Base-by-base conservation (phyloP, 257 asterid genomes). In the Solanum chilense region DNA sequence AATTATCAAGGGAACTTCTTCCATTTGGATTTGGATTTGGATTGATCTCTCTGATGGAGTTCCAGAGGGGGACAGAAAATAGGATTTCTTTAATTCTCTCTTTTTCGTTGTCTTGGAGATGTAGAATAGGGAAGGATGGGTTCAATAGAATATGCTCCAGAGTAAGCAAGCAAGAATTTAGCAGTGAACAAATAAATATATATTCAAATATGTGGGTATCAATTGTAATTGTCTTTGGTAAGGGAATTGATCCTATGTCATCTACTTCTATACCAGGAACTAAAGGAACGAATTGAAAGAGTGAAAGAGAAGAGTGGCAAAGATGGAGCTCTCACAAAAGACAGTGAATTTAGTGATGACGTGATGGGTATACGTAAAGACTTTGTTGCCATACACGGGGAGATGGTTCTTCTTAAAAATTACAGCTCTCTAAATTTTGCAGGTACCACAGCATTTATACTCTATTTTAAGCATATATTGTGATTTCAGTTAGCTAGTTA, bases 341-440 rank as follows among this genome's bases (percentile, higher is more conserved):
- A 92, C 86, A 85, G 91, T 86, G 98, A 93, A 88, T 94, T 94
- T 86, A 92, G 94, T 27, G 93, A 92, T 87, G 95, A 92, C 87
- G 92, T 91, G 94, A 93, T 93, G 91, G 91, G 88, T 82, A 93
- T 96, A 88, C 96, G 97, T 41, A 93, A 88, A 91, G 98, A 96
- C 90, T 93, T 94, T 74, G 99, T 97, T 39, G 86, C 93, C 76
- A 96, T 96, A 85, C 99, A 96, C 69, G 99, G 99, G 21, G 98
- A 97, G 91, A 96, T 96, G 98, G 93, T 97, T 88, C 98, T 97
- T 86, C 95, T 97, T 5, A 93, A 96, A 89, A 95, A 91, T 88
- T 97, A 96, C 89, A 95, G 99, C 94, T 93, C 98, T 87, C 93
- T 97, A 58, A 97, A 97, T 91, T 93, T 96, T 91, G 98, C 98